These are phyloP conservation scores for Malbranchea zuffiana DNA, from an alignment of 2,329 filamentous ascomycete species.

Conservation along the genomic window DNA sequence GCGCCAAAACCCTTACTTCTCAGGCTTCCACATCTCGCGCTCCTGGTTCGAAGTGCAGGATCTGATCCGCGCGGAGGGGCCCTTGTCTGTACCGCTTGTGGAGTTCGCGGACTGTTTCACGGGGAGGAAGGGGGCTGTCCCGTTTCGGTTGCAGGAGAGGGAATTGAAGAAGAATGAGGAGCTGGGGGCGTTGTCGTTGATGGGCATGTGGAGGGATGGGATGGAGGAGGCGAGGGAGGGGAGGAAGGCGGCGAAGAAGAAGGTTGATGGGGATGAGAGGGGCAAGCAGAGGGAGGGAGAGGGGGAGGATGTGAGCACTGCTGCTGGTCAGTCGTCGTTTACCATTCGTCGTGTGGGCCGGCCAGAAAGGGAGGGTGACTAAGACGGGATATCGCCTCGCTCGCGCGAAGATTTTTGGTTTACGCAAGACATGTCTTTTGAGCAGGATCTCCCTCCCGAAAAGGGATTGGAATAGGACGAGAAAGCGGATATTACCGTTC, in stretches of 20 bases:
- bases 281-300: neutral
- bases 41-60: constrained; percentile 21
- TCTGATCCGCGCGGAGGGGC: constrained; percentile 15
- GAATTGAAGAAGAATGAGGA: constrained; percentile 16
- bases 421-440: too few relatives aligned
- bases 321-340: too few relatives aligned
- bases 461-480: too few relatives aligned
- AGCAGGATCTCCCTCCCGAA: too few relatives aligned
- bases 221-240: neutral
- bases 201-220: constrained; percentile 10
- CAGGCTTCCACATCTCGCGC: constrained; percentile 18
- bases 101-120: constrained; percentile 26
- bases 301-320: neutral
- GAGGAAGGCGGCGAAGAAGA: neutral
- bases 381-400: too few relatives aligned
- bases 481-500: too few relatives aligned
- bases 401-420: too few relatives aligned
- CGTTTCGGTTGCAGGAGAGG: constrained; percentile 16
- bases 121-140: constrained; percentile 18
- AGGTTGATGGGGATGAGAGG: neutral
- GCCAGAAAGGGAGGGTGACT: too few relatives aligned
- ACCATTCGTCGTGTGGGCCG: too few relatives aligned
- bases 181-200: constrained; percentile 18
- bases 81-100: constrained; percentile 18
- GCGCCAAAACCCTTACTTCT: constrained; percentile 26